Percentiles rank a stretch among this genome's conserved stretches.
Conservation (phyloP, 129 eudicot genomes). For the Pseudognaphalium luteoalbum region DNA sequence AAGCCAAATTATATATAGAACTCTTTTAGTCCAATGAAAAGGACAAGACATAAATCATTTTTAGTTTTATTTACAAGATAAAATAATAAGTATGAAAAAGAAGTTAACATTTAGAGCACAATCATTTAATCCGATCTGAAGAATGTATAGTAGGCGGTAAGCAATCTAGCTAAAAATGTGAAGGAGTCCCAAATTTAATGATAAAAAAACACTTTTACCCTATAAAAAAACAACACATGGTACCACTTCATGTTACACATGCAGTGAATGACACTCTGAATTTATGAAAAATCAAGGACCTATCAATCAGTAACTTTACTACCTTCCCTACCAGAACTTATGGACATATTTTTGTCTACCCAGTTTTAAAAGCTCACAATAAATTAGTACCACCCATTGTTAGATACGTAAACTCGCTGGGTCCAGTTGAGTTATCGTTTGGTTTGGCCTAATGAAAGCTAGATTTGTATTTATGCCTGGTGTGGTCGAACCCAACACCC, state of each 20-base stretch:
- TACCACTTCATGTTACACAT: not conserved
- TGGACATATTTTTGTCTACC: not conserved
- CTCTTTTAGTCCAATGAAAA: slow-evolving; percentile 16
- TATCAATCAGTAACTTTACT: slow-evolving; percentile 12
- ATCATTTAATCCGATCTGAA: too few species aligned
- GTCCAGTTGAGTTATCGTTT: not conserved
- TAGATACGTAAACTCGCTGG: not conserved
- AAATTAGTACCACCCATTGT: slow-evolving; percentile 7
- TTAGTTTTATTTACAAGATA: not conserved
- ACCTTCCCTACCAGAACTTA: slow-evolving; percentile 11
- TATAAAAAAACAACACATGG: too few species aligned
- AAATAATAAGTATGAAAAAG: too few species aligned
- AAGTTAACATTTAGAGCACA: not conserved
- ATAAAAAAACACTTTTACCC: too few species aligned
- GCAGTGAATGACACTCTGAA: slow-evolving; percentile 1
- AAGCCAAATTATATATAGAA: slow-evolving; percentile 11
- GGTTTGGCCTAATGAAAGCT: not conserved
- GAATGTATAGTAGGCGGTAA: too few species aligned
- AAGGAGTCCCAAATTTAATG: too few species aligned
- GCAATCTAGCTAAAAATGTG: too few species aligned
- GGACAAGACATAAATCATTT: not conserved
- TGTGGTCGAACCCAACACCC: not conserved
- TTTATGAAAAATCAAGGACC: slow-evolving; percentile 20
- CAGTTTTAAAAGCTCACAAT: not conserved
- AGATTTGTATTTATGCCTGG: not conserved